Evolutionary conservation across 768 basidiomycete genomes (phyloP), one percentile per base, ranked within the genome.

Genomic region (Kwoniella newhampshirensis): DNA sequence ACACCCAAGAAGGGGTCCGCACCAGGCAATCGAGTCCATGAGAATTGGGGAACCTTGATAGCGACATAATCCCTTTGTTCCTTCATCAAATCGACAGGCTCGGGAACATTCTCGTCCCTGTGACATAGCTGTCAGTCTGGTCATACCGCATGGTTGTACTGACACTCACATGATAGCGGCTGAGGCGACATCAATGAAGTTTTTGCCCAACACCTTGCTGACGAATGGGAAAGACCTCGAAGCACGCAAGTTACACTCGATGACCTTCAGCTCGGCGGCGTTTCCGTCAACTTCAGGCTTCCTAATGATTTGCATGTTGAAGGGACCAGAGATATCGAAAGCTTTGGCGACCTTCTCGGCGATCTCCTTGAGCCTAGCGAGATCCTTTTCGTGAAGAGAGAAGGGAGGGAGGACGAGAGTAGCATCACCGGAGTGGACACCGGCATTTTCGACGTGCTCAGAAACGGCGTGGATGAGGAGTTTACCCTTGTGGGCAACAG

Each of bases 151-250:
- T 15, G 26, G n/a, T 2, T n/a, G 25, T 4, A 54, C 17, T 21
- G 11, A 8, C 11, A 49, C 54, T 56, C 54, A 56, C 60, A 68
- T 73, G 54, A 73, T 73, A 42, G 71, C 71, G 11, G 68, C 66
- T 8, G 71, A 63, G 13, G 94, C 94, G 37, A 86, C 86, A 61
- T 98, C 89, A 65, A 99, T 91, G 77, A 98, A 98, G 81, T 99
- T 97, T 78, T 87, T 87, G 42, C 91, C 94, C 62, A 98, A 82
- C 17, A 98, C 94, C 80, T 98, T 98, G 58, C 91, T 96, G 2
- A 99, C 96, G 80, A 99, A 99, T 62, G 94, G 93, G 88, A 98
- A 98, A 27, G 91, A 94, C 20, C 96, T 87, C 23, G 94, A 98
- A 15, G 96, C 96, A 56, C 96, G 89, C 30, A 98, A 81, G 78